Evolutionary conservation across 2,329 filamentous ascomycete genomes (phyloP).

Genomic region (Emergomyces africanus): DNA sequence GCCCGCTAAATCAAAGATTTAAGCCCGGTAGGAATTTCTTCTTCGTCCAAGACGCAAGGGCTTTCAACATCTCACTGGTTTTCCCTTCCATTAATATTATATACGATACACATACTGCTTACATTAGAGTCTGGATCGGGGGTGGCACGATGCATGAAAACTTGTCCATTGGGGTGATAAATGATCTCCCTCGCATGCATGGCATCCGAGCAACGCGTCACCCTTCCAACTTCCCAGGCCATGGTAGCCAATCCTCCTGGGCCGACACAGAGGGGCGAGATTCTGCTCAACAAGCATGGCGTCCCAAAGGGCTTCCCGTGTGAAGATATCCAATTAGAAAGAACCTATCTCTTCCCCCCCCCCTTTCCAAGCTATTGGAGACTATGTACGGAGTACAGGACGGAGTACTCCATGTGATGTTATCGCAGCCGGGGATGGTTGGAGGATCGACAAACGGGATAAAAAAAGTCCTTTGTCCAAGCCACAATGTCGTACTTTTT

Average conservation of each 20-base stretch:
- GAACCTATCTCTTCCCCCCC: not conserved
- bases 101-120: not conserved
- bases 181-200: slow-evolving; percentile 2
- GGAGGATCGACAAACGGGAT: no score
- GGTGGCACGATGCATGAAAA: not conserved
- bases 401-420: not conserved
- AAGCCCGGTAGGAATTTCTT: not conserved
- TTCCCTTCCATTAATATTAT: not conserved
- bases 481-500: no score
- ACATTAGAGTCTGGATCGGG: not conserved
- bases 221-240: not conserved
- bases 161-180: not conserved
- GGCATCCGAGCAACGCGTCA: not conserved
- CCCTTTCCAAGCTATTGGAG: not conserved
- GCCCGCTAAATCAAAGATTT: not conserved
- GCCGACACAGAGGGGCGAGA: not conserved
- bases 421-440: not conserved
- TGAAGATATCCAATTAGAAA: not conserved
- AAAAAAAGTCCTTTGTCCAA: no score
- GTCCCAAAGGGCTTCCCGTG: not conserved
- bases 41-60: not conserved
- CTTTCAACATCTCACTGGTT: not conserved
- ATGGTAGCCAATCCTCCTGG: not conserved
- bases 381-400: no score
- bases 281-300: not conserved